A percentile compares a stretch with the other conserved stretches of the same genome.
Evolutionary conservation across 1,284 basidiomycete species (phyloP).

Genomic region (Ustilago bromivora): DNA sequence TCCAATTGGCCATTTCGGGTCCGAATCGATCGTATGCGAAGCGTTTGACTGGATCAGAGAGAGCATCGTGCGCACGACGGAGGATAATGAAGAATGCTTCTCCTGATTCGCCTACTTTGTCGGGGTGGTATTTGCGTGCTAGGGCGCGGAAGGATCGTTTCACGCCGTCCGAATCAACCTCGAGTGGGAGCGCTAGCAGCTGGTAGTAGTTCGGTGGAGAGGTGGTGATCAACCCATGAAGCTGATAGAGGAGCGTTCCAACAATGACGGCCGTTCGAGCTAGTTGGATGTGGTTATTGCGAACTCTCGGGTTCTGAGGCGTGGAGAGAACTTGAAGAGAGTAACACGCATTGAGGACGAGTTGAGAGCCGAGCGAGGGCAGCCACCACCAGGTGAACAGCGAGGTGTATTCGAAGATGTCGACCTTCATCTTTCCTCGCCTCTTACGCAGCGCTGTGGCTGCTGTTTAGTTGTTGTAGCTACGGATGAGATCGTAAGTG

Average conservation of each 20-base stretch:
- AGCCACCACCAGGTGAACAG: conserved; percentile 49
- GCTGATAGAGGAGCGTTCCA: conserved; percentile 78
- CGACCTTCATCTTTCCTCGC: conserved; percentile 20
- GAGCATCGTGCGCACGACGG: conserved; percentile 81
- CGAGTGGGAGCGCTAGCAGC: conserved; percentile 76
- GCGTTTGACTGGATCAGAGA: conserved; percentile 81
- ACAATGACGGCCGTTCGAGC: conserved; percentile 75
- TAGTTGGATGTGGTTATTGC: conserved; percentile 30
- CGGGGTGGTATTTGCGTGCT: conserved; percentile 81
- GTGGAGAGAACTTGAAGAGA: conserved; percentile 15
- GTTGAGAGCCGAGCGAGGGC: conserved; percentile 36
- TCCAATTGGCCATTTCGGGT: conserved; percentile 78
- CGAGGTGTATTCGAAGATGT: conserved; percentile 29
- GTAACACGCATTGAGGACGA: conserved; percentile 32
- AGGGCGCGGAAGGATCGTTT: conserved; percentile 81
- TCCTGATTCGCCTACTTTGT: conserved; percentile 78
- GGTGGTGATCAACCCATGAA: conserved; percentile 74
- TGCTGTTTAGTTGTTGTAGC: background rate
- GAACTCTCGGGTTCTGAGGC: conserved; percentile 11
- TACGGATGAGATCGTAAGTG: background rate
- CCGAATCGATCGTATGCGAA: conserved; percentile 91
- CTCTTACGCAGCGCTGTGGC: background rate
- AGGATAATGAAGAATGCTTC: conserved; percentile 79
- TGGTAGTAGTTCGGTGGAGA: conserved; percentile 81
- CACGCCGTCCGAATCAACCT: conserved; percentile 77